Percentiles rank a stretch among this genome's conserved stretches.
These are phyloP conservation scores for Theileria sp. DNA, from an alignment of 169 alveolate genomes.

Conservation along the genomic window DNA sequence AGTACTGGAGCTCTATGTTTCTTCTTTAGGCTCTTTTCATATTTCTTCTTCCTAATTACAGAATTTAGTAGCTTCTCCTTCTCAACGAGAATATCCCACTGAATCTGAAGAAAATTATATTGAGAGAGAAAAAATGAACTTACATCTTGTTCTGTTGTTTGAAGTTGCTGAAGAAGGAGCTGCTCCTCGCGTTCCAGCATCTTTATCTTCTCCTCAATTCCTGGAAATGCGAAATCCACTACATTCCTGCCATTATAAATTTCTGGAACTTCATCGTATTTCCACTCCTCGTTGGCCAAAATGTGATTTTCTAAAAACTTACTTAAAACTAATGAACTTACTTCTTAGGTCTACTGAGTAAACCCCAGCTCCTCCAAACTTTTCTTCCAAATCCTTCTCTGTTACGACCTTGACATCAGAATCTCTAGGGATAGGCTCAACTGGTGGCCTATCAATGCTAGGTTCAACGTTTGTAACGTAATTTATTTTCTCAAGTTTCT, in stretches of 20 bases:
- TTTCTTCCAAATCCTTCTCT: conserved; percentile 65
- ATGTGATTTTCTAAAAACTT: conserved; percentile 79
- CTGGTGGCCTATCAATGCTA: conserved; percentile 86
- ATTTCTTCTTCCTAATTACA: conserved; percentile 38
- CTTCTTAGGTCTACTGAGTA: conserved; percentile 87
- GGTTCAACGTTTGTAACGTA: conserved; percentile 48
- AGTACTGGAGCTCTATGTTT: conserved; percentile 66
- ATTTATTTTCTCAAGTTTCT: conserved; percentile 34
- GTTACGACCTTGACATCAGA: conserved; percentile 41
- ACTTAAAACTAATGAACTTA: conserved; percentile 51
- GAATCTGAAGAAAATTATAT: conserved; percentile 26
- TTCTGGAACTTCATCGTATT: conserved; percentile 97
- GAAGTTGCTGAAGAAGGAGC: conserved; percentile 46
- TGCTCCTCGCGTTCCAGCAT: conserved; percentile 96
- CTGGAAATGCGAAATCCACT: conserved; percentile 95
- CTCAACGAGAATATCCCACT: conserved; percentile 58
- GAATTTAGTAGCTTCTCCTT: conserved; percentile 42
- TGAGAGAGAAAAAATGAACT: background rate
- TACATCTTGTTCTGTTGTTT: conserved; percentile 26
- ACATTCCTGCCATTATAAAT: conserved; percentile 96
- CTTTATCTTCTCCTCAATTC: conserved; percentile 90
- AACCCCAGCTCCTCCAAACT: conserved; percentile 98
- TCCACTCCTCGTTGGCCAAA: conserved; percentile 91
- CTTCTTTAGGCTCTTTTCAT: conserved; percentile 51
- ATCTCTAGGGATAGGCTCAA: conserved; percentile 12